phyloP scores from a whole-genome alignment of 2,329 filamentous ascomycete species.

The Arthrobotrys sinensis region DNA sequence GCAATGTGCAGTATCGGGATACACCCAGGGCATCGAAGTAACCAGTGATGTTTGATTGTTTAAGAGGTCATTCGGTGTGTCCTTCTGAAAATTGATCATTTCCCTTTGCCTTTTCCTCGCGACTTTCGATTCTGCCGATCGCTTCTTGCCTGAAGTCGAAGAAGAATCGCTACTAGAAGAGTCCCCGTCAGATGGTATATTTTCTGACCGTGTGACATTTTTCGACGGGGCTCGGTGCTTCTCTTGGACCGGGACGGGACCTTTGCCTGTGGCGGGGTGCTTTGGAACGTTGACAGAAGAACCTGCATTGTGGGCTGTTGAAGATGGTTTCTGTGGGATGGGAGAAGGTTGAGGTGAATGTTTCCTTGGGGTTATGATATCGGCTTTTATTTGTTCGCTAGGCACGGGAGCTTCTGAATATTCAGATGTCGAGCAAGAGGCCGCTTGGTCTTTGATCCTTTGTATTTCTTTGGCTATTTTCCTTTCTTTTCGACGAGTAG shows the following conservation, averaged over 20 bases:
- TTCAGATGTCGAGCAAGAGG: not conserved
- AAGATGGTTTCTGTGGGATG: not conserved
- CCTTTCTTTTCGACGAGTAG: constrained; percentile 20
- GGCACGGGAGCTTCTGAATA: not conserved
- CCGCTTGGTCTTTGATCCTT: not conserved
- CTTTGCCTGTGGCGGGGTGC: not conserved
- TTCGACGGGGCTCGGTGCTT: constrained; percentile 15
- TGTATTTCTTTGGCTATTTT: constrained; percentile 5
- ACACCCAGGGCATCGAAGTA: constrained; percentile 9
- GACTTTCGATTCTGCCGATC: constrained; percentile 27
- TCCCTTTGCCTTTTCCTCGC: constrained; percentile 37
- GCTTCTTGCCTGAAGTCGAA: constrained; percentile 41
- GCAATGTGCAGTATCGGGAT: not conserved
- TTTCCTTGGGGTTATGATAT: not conserved
- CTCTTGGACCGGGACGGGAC: constrained; percentile 9
- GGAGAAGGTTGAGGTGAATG: not conserved
- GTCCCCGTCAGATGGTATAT: constrained; percentile 44
- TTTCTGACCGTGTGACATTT: constrained; percentile 26
- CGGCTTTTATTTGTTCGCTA: not conserved
- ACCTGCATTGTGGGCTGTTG: constrained; percentile 35
- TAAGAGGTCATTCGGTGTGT: constrained; percentile 4
- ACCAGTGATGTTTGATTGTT: constrained; percentile 3
- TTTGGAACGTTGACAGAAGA: constrained; percentile 29
- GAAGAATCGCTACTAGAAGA: constrained; percentile 41
- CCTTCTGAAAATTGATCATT: constrained; percentile 14